phyloP scores from a whole-genome alignment of 208 protist species.

The Leptomonas seymouri region DNA sequence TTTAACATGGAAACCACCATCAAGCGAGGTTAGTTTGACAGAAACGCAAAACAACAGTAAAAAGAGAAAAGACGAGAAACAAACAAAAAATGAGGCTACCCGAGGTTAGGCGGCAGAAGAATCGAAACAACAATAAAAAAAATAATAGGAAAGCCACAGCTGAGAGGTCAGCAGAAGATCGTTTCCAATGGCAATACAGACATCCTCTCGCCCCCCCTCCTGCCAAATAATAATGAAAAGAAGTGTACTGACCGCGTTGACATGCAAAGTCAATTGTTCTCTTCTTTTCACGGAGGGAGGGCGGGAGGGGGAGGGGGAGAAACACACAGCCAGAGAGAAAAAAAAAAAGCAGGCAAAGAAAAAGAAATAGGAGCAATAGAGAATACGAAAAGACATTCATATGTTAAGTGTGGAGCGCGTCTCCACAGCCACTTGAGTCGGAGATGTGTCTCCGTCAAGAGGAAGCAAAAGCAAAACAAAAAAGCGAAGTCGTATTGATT shows the following conservation, averaged over 20 bases:
- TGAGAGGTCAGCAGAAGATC: not conserved
- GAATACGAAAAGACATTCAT: too few relatives aligned
- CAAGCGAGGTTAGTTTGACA: too few relatives aligned
- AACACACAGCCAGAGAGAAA: too few relatives aligned
- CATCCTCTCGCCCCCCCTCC: too few relatives aligned
- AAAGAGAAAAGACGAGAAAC: not conserved
- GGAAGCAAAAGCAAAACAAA: too few relatives aligned
- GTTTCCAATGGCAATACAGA: not conserved
- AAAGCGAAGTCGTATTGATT: too few relatives aligned
- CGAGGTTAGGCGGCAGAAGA: not conserved
- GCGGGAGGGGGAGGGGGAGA: too few relatives aligned
- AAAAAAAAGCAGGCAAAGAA: not conserved
- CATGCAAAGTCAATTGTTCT: not conserved
- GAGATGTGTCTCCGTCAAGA: too few relatives aligned
- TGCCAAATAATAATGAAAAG: not conserved
- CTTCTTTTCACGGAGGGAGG: not conserved
- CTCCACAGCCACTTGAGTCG: too few relatives aligned
- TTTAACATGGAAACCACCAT: too few relatives aligned
- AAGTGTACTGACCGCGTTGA: not conserved
- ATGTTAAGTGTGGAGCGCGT: too few relatives aligned
- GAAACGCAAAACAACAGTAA: not conserved
- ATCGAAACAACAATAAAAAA: not conserved
- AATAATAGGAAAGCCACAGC: not conserved
- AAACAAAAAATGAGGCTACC: not conserved
- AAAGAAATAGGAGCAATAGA: not conserved